Base-by-base conservation (phyloP, 805 yeast genomes). In the Metschnikowia colocasiae region DNA sequence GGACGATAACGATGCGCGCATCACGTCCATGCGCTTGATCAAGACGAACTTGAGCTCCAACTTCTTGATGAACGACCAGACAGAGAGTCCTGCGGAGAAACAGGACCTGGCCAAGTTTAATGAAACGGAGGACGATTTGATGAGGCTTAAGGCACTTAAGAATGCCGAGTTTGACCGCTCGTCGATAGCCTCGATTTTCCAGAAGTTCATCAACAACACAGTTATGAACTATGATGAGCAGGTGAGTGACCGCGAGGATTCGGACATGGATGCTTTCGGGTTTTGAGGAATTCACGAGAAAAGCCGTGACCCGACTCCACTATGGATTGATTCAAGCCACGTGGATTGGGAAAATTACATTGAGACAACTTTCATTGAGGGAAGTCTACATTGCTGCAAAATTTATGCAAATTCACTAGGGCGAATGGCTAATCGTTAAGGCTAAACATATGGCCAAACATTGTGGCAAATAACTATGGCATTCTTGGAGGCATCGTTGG, bases 31-130 rank as follows among this genome's bases (percentile, higher is more conserved):
- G 66, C 57, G 64, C 33, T 59, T 68, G 16, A 62, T 66, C 4
- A 62, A 63, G 36, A 67, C 73, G 12, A 70, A 61, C 49, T 59
- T 72, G 42, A 62, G 60, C 54, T 61, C 63, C 48, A 71, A 71
- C 47, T 72, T 72, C 49, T 48, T 62, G 41, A 69, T 72, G 22
- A 75, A 64, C 44, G 53, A 54, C 31, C 51, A 46, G 20, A 45
- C 31, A 30, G 13, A 22, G 19, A 31, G 33, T 8, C 16, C 15
- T n/a, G 32, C 15, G 16, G 32, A n/a, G 8, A 29, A 29, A 5
- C 16, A 13, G 16, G 16, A 29, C 8, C 31, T 2, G 22, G 43
- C 45, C 16, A 54, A 61, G 33, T 63, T 61, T 30, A 67, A 59
- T 25, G 68, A 60, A 15, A 61, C 53, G 15, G 65, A 60, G 16